phyloP scores from a whole-genome alignment of 352 stramenopile species.

The Pythium grandisporangium region DNA sequence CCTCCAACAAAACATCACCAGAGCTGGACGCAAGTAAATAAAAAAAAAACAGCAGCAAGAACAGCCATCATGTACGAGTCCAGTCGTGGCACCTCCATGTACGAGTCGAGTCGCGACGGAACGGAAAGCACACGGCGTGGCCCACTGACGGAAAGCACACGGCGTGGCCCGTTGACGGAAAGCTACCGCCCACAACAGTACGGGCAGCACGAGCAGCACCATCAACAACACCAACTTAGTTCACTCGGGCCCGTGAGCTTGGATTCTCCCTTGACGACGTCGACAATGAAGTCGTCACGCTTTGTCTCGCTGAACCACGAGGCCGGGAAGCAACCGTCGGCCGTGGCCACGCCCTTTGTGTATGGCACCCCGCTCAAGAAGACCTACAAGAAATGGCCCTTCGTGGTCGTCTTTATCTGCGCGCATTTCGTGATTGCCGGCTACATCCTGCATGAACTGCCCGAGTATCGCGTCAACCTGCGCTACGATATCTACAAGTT shows the following conservation, averaged over 20 bases:
- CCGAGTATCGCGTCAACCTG: slow-evolving; percentile 55
- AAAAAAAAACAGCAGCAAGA: too few relatives aligned
- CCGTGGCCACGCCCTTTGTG: slow-evolving; percentile 51
- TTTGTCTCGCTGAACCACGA: slow-evolving; percentile 62
- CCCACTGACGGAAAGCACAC: neutral
- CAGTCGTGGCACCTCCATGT: too few relatives aligned
- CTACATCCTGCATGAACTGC: slow-evolving; percentile 67
- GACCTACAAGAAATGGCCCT: slow-evolving; percentile 79
- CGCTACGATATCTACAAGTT: slow-evolving; percentile 55
- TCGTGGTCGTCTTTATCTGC: slow-evolving; percentile 39
- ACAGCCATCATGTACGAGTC: too few relatives aligned
- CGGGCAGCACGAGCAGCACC: slow-evolving; percentile 4
- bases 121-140: too few relatives aligned
- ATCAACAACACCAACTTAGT: too few relatives aligned
- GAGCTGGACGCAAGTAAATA: too few relatives aligned
- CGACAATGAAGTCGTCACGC: slow-evolving; percentile 35
- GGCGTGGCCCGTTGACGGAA: neutral
- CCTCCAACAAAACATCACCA: too few relatives aligned
- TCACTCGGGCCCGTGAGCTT: slow-evolving; percentile 1
- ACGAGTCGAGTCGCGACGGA: too few relatives aligned
- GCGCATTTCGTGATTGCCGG: slow-evolving; percentile 40
- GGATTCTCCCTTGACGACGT: too few relatives aligned
- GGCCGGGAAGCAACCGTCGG: slow-evolving; percentile 30
- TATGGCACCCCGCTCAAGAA: slow-evolving; percentile 73
- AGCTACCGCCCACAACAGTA: neutral